Base-by-base conservation (phyloP, 768 basidiomycete genomes). In the Tricholoma saponaceum region DNA sequence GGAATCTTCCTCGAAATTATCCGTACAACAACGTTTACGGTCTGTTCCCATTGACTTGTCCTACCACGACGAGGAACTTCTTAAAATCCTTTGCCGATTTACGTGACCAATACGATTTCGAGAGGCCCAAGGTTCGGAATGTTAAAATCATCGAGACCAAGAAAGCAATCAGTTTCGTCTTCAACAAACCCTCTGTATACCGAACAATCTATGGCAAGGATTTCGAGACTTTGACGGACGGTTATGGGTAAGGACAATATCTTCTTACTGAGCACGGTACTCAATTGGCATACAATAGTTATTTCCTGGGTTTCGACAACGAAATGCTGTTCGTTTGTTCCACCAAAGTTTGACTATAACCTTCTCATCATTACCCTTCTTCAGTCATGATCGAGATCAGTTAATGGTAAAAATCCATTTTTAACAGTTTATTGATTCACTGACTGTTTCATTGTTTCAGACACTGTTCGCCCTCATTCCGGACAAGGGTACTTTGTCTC, bases 1-100 rank as follows among this genome's bases (percentile, higher is more conserved):
- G 69, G 9, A 66, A 60, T 20, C 52, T 70, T 23, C 62, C 69
- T 23, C 59, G 52, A 3, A 41, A 62, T 22, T 70, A 63, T 28
- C 53, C 61, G 0, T 66, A 64, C 54, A 58, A 67, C 55, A 70
- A 60, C 52, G 46, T 62, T 13, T 67, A 66, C 53, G 56, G 56
- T 22, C 62, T 68, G 41, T 70, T 68, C 37, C 66, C 67, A 7
- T 60, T 68, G 43, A 56, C 49, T 3, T 56, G 52, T 25, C 66
- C 66, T 6, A 20, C 20, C 2, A 28, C 44, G 5, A 57, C 53
- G 9, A 41, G 44, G 22, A 37, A 23, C 12, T n/a, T 54, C 14
- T 41, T 62, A 14, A 13, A 13, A 12, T 39, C 52, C 39, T 54
- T 37, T 10, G 3, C 33, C 39, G n/a, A 41, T 12, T 35, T 22